Evolutionary conservation across 192 early-diverging fungal species (phyloP).

Genomic region (Mortierella hygrophila): DNA sequence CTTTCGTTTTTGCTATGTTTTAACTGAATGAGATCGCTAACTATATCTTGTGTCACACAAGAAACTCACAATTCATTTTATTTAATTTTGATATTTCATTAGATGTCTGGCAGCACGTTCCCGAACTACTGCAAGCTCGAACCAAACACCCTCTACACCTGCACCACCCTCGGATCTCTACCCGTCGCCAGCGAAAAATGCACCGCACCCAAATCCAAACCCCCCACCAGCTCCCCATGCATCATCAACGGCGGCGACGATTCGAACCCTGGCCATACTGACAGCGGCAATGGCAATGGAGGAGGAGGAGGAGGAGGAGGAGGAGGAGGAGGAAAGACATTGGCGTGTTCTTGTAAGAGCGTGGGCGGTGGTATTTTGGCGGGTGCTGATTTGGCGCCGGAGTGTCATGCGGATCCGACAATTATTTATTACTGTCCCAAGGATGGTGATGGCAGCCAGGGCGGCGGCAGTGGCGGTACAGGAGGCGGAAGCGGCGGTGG

Average conservation of each 20-base stretch:
- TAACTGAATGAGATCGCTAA: background rate
- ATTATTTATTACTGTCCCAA: background rate
- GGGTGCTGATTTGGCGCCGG: background rate
- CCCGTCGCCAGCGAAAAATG: background rate
- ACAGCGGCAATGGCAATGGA: background rate
- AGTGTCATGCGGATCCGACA: background rate
- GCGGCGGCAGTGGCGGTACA: too few relatives aligned
- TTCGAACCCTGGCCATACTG: background rate
- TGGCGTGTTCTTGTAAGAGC: background rate
- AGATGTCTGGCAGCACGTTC: background rate
- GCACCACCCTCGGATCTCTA: background rate
- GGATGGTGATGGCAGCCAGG: background rate
- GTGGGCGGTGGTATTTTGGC: background rate
- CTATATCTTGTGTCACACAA: background rate
- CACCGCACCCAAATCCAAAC: background rate
- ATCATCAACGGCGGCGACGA: background rate
- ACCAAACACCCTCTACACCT: background rate
- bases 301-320: too few relatives aligned
- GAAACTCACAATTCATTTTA: background rate
- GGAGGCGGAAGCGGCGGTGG: too few relatives aligned
- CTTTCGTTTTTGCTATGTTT: background rate
- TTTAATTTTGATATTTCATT: background rate
- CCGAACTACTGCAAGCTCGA: background rate
- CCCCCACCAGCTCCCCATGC: background rate
- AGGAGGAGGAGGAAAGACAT: background rate